A percentile compares a stretch with the other conserved stretches of the same genome.
These are phyloP conservation scores for Striga hermonthica DNA, from an alignment of 305 asterid genomes.

Conservation along the genomic window DNA sequence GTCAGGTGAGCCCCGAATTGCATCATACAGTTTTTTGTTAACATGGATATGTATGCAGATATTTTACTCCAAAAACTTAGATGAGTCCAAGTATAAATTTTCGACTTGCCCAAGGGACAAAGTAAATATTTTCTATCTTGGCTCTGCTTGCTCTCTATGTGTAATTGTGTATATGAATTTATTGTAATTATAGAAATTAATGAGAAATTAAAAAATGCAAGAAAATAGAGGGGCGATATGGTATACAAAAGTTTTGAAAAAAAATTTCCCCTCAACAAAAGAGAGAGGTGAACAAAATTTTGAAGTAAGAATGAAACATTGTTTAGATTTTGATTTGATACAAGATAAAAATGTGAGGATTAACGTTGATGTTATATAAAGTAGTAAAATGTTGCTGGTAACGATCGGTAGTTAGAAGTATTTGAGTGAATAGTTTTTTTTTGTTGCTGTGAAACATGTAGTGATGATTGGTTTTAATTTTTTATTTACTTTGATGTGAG, in stretches of 20 bases:
- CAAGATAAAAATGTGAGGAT: neutral
- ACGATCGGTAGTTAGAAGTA: neutral
- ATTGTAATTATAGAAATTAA: too few species aligned
- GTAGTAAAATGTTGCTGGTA: neutral
- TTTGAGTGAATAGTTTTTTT: neutral
- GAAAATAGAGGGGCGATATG: too few species aligned
- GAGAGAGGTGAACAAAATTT: too few species aligned
- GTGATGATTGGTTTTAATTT: neutral
- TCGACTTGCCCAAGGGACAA: too few species aligned
- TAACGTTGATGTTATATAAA: neutral
- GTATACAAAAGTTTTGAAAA: neutral
- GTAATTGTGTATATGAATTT: too few species aligned
- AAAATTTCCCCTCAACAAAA: too few species aligned
- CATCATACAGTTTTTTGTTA: neutral
- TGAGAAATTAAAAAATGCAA: too few species aligned
- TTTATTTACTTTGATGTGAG: too few species aligned
- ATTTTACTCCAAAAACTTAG: neutral
- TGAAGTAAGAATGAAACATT: too few species aligned
- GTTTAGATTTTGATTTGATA: neutral
- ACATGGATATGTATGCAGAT: neutral
- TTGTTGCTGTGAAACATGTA: neutral
- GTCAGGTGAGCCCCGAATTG: conserved; percentile 53
- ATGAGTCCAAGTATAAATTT: neutral
- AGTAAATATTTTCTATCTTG: neutral
- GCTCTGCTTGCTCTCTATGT: neutral